Conservation (phyloP, 176 grass and related monocot species). For the Poa annua region DNA sequence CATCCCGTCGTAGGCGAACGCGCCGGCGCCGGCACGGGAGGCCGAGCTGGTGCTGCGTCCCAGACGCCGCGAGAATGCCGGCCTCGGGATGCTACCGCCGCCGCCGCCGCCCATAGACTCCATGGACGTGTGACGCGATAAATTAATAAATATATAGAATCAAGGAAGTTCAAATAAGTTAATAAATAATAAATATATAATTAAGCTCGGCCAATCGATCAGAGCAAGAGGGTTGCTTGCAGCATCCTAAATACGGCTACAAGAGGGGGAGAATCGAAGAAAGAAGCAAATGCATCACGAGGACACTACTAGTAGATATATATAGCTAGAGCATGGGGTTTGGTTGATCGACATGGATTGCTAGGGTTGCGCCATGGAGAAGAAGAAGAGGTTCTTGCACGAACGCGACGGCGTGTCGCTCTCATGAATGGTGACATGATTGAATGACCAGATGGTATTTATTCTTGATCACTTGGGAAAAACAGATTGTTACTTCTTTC, state of each 20-base stretch:
- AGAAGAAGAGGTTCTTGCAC: constrained; percentile 25
- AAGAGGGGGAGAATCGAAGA: background rate
- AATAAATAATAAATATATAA: constrained; percentile 41
- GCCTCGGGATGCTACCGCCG: constrained; percentile 5
- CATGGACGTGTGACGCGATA: constrained; percentile 39
- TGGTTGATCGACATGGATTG: background rate
- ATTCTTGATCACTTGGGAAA: background rate
- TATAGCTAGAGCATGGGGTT: constrained; percentile 10
- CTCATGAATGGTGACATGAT: constrained; percentile 35
- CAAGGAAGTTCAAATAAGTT: constrained; percentile 37
- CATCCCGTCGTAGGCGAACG: constrained; percentile 52
- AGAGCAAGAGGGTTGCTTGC: constrained; percentile 32
- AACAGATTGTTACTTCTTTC: background rate
- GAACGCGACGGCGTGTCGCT: constrained; percentile 25
- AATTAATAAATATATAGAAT: constrained; percentile 47
- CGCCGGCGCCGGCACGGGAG: constrained; percentile 44
- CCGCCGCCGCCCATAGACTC: constrained; percentile 35
- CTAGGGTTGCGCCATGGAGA: constrained; percentile 11
- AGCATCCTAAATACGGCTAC: background rate
- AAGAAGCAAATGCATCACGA: background rate
- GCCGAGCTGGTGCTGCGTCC: constrained; percentile 23
- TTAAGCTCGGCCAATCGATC: background rate
- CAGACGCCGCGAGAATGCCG: constrained; percentile 15
- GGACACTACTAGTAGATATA: background rate
- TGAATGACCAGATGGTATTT: constrained; percentile 4